These are phyloP conservation scores for Alisma plantagoaquatica DNA, from an alignment of 106 monocot genomes.

Conservation along the genomic window DNA sequence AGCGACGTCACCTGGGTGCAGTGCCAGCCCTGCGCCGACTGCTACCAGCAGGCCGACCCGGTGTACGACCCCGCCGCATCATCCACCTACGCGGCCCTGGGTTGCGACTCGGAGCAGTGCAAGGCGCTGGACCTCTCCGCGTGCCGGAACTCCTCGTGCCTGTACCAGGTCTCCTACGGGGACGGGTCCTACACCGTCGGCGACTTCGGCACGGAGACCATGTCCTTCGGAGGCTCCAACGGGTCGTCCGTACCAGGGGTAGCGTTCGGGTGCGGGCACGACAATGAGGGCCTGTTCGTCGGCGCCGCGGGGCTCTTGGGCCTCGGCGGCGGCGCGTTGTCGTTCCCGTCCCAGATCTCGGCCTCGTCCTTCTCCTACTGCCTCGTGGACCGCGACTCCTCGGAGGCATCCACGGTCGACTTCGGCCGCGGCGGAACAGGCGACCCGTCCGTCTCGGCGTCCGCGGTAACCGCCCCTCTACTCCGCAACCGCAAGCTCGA, in stretches of 20 bases:
- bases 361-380: constrained; percentile 64
- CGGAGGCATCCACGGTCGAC: constrained; percentile 36
- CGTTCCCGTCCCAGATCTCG: constrained; percentile 64
- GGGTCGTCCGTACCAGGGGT: constrained; percentile 27
- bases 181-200: constrained; percentile 88
- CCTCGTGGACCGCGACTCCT: constrained; percentile 67
- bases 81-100: constrained; percentile 29
- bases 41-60: constrained; percentile 70
- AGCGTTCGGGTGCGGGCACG: constrained; percentile 69
- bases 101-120: constrained; percentile 48
- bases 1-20: constrained; percentile 88
- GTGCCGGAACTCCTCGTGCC: constrained; percentile 57
- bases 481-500: constrained; percentile 29
- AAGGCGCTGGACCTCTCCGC: constrained; percentile 47
- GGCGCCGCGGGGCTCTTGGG: constrained; percentile 70
- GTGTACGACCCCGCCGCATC: constrained; percentile 55
- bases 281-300: constrained; percentile 78
- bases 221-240: constrained; percentile 41
- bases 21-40: constrained; percentile 71
- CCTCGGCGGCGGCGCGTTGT: constrained; percentile 59
- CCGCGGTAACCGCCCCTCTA: constrained; percentile 38
- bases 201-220: constrained; percentile 49
- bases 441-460: background rate
- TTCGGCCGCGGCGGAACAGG: constrained; percentile 14
- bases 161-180: constrained; percentile 79